phyloP scores from a whole-genome alignment of 2,329 filamentous ascomycete genomes.

The Ceratocystis cubensis region DNA sequence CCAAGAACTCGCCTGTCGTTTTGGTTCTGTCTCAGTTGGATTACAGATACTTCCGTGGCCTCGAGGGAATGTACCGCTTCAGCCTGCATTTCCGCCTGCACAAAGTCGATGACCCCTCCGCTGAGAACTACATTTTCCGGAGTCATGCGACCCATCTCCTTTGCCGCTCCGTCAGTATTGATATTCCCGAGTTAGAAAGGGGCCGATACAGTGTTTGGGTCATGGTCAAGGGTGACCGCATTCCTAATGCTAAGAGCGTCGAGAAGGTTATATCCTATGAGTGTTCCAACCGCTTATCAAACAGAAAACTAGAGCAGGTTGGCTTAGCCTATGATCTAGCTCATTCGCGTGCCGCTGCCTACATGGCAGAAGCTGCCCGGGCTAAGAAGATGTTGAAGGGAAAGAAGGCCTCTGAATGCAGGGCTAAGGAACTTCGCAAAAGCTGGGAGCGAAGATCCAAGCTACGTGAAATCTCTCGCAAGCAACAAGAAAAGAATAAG shows the following conservation, averaged over 20 bases:
- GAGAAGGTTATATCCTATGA: conserved; percentile 46
- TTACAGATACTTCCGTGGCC: conserved; percentile 47
- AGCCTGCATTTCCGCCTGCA: conserved; percentile 41
- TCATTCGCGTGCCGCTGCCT: conserved; percentile 43
- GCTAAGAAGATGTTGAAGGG: conserved; percentile 39
- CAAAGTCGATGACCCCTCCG: conserved; percentile 31
- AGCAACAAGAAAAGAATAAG: conserved; percentile 31
- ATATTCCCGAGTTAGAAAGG: conserved; percentile 42
- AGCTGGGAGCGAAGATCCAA: conserved; percentile 40
- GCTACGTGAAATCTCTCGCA: conserved; percentile 32
- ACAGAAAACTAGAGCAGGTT: conserved; percentile 47
- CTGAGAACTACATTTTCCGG: conserved; percentile 48
- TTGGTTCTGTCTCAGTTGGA: conserved; percentile 51
- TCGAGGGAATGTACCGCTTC: conserved; percentile 46
- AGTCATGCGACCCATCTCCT: conserved; percentile 48
- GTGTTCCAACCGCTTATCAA: conserved; percentile 33
- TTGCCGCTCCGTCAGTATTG: conserved; percentile 45
- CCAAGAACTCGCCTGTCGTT: conserved; percentile 44
- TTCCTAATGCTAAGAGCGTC: conserved; percentile 33
- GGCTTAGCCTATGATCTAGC: conserved; percentile 48
- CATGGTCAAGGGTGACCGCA: conserved; percentile 40
- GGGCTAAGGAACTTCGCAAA: conserved; percentile 35
- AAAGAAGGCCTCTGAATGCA: conserved; percentile 37
- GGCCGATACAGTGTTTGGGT: conserved; percentile 47
- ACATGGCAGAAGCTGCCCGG: conserved; percentile 39